phyloP scores from a whole-genome alignment of 371 early-diverging fungal genomes.

The Basidiobolus meristosporus region DNA sequence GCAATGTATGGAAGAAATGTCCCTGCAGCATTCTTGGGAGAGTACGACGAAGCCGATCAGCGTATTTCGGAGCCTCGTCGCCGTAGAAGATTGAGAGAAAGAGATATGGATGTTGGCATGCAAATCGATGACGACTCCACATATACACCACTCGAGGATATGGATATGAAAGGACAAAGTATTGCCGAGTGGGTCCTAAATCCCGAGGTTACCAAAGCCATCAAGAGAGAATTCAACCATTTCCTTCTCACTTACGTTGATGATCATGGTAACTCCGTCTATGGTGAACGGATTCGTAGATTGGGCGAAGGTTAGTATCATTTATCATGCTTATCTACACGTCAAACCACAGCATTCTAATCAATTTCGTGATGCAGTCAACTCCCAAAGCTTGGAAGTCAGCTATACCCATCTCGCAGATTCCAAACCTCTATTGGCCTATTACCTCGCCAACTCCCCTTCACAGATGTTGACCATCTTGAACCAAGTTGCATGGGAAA shows the following conservation, averaged over 20 bases:
- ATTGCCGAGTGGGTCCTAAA: slow-evolving; percentile 63
- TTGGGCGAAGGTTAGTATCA: slow-evolving; percentile 59
- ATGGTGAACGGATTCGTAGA: slow-evolving; percentile 73
- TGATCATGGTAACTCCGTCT: slow-evolving; percentile 73
- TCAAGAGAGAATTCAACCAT: slow-evolving; percentile 66
- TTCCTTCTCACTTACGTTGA: slow-evolving; percentile 75
- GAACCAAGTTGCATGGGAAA: slow-evolving; percentile 83
- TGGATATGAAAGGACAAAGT: slow-evolving; percentile 3
- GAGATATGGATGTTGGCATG: slow-evolving; percentile 1
- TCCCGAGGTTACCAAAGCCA: slow-evolving; percentile 58
- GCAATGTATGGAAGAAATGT: slow-evolving; percentile 13
- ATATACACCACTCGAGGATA: not conserved
- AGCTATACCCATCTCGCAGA: slow-evolving; percentile 61
- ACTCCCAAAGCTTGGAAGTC: slow-evolving; percentile 81
- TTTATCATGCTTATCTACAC: not conserved
- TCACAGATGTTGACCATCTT: slow-evolving; percentile 74
- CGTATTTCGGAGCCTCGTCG: not conserved
- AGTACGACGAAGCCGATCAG: not conserved
- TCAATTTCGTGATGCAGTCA: slow-evolving; percentile 15
- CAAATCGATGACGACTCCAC: not conserved
- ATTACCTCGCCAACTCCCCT: slow-evolving; percentile 76
- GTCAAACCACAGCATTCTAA: too few species aligned
- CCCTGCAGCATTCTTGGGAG: slow-evolving; percentile 1
- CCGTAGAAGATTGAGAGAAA: not conserved
- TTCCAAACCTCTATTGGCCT: slow-evolving; percentile 62